Base-by-base conservation (phyloP, 2,329 filamentous ascomycete genomes). In the Endoconidiophora polonica region DNA sequence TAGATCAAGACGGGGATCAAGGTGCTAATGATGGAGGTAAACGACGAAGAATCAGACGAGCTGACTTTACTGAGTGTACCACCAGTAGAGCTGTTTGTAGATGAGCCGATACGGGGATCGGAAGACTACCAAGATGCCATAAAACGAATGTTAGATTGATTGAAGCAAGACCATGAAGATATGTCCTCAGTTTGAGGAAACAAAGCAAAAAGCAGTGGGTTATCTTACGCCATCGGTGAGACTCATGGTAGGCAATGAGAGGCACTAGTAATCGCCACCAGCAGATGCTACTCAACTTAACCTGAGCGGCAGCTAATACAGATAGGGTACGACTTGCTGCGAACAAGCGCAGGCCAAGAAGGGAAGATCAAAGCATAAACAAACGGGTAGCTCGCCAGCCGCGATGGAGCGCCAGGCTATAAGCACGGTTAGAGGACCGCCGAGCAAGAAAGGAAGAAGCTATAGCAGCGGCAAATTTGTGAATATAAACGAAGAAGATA, bases 1-100 rank as follows among this genome's bases (percentile, higher is more conserved):
- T 71, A 68, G 5, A 74, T 56, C 16, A 79, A 66, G 29, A 75
- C 78, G 58, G 65, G 65, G 43, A 75, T 61, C 12, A 72, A 60
- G 1, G 66, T 59, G 23, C 59, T 57, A 33, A 67, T 58, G 2
- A 68, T 70, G 3, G 63, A 61, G 6, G 66, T 69, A 57, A 67
- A 62, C n/a, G 60, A 62, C 24, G 59, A 53, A 59, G 26, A 37
- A 33, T 33, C 45, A 23, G 56, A 57, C 14, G 59, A 54, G 14
- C 60, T 59, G 43, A 62, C 42, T 29, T 63, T 62, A 55, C 61
- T 59, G 47, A 68, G 43, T 36, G 66, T 66, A 55, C 63, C 60
- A 54, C 59, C 58, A 3, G 64, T 66, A 2, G 62, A 59, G 56
- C 65, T 65, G 48, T 67, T 61, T 40, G 68, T 65, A 29, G 63